phyloP scores from a whole-genome alignment of 352 stramenopile genomes.

The Phytophthora hibernalis region DNA sequence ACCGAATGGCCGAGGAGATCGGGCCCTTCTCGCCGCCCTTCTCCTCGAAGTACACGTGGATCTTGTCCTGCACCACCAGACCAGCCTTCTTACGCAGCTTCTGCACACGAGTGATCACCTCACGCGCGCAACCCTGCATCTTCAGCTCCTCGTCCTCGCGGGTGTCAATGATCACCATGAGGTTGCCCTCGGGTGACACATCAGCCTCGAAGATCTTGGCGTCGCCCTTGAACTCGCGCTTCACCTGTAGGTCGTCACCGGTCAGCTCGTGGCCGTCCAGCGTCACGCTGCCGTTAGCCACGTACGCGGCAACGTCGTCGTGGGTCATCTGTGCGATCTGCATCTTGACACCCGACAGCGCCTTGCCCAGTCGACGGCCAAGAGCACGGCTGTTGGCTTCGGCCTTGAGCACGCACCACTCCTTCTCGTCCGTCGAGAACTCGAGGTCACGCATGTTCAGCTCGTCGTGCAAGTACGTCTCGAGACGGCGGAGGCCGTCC shows the following conservation, averaged over 20 bases:
- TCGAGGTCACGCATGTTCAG: slow-evolving; percentile 96
- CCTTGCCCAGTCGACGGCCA: slow-evolving; percentile 97
- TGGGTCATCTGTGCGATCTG: slow-evolving; percentile 73
- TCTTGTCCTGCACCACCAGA: slow-evolving; percentile 94
- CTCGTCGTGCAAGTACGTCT: slow-evolving; percentile 97
- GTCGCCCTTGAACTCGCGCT: slow-evolving; percentile 95
- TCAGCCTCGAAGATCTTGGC: slow-evolving; percentile 93
- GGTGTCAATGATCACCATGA: slow-evolving; percentile 96
- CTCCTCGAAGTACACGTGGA: slow-evolving; percentile 96
- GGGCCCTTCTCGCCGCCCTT: slow-evolving; percentile 52
- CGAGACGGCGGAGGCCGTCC: slow-evolving; percentile 77
- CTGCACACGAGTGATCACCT: slow-evolving; percentile 98
- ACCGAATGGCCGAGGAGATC: slow-evolving; percentile 71
- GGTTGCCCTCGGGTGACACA: slow-evolving; percentile 86
- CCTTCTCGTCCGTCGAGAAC: slow-evolving; percentile 90
- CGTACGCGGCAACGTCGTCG: slow-evolving; percentile 73
- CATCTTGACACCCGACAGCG: slow-evolving; percentile 93
- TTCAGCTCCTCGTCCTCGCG: slow-evolving; percentile 96
- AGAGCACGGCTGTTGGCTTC: slow-evolving; percentile 95
- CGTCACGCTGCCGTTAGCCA: slow-evolving; percentile 85
- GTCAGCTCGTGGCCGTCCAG: slow-evolving; percentile 77
- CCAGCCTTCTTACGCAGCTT: slow-evolving; percentile 98
- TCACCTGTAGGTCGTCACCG: slow-evolving; percentile 94
- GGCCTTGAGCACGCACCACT: slow-evolving; percentile 94
- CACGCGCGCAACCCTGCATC: slow-evolving; percentile 92